Conservation (phyloP, 805 yeast species). For the Candida golubevii region DNA sequence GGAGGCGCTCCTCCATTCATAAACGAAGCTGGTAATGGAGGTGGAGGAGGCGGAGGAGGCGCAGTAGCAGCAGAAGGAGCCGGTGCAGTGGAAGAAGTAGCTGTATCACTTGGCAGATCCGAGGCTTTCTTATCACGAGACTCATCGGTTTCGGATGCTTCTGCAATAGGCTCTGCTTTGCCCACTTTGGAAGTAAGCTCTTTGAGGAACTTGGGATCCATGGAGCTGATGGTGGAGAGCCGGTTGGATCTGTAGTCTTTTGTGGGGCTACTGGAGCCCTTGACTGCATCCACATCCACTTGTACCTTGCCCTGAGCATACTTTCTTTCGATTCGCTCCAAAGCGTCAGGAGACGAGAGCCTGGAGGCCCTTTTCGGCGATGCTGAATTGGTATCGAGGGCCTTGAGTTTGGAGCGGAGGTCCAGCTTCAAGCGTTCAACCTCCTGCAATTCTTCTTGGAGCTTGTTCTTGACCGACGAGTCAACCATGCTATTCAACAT, state of each 20-base stretch:
- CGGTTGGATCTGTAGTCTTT: constrained; percentile 28
- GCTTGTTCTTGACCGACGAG: constrained; percentile 31
- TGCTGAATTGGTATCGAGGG: constrained; percentile 11
- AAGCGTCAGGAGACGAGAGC: constrained; percentile 8
- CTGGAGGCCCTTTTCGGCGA: constrained; percentile 13
- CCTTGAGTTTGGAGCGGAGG: constrained; percentile 36
- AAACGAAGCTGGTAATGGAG: constrained; percentile 14
- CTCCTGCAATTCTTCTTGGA: constrained; percentile 39
- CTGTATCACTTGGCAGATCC: constrained; percentile 3
- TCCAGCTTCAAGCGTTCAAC: constrained; percentile 39
- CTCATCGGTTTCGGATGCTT: constrained; percentile 15
- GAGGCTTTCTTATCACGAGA: constrained; percentile 4
- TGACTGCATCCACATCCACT: constrained; percentile 7
- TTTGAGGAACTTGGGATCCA: constrained; percentile 48
- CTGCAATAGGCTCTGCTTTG: constrained; percentile 35
- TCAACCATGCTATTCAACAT: constrained; percentile 22
- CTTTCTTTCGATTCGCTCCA: constrained; percentile 39
- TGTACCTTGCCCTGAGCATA: constrained; percentile 43
- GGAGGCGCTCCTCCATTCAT: neutral
- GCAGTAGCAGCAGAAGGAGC: constrained; percentile 5
- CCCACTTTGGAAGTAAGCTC: constrained; percentile 51
- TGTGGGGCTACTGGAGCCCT: constrained; percentile 18
- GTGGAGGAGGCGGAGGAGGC: constrained; percentile 26
- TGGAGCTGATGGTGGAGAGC: constrained; percentile 32
- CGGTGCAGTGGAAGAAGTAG: neutral